Evolutionary conservation across 1,284 basidiomycete genomes (phyloP).

Genomic region (Limonomyces culmigenus): DNA sequence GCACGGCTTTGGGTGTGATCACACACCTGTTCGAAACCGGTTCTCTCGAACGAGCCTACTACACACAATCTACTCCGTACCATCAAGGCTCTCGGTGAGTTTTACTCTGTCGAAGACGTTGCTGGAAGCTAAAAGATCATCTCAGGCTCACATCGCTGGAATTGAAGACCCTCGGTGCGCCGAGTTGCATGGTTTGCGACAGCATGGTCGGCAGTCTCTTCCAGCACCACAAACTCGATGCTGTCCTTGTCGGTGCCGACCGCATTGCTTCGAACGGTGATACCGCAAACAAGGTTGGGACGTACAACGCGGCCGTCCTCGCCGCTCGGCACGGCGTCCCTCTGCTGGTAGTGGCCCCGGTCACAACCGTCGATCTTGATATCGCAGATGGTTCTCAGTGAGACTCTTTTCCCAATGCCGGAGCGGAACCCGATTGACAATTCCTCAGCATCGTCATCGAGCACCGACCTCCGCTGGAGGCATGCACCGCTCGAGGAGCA

Average conservation of each 20-base stretch:
- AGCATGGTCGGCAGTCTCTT: constrained; percentile 89
- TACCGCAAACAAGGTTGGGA: constrained; percentile 90
- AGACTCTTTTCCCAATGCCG: too few species aligned
- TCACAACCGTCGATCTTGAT: constrained; percentile 76
- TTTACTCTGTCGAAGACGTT: too few species aligned
- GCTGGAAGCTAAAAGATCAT: too few species aligned
- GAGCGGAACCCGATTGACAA: too few species aligned
- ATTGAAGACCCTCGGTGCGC: constrained; percentile 64
- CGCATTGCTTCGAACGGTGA: constrained; percentile 82
- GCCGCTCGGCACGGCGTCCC: constrained; percentile 74
- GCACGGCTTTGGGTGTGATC: constrained; percentile 86
- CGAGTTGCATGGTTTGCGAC: constrained; percentile 87
- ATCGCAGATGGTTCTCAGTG: constrained; percentile 58
- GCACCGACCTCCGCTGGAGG: constrained; percentile 73
- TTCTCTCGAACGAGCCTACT: constrained; percentile 68
- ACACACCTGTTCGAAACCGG: constrained; percentile 69
- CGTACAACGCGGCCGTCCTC: constrained; percentile 80
- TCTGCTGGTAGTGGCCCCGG: constrained; percentile 81
- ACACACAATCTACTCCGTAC: constrained; percentile 85
- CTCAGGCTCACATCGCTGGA: constrained; percentile 75
- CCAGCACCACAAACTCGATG: constrained; percentile 74
- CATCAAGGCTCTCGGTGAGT: constrained; percentile 70
- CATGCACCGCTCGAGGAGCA: constrained; percentile 71
- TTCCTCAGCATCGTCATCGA: constrained; percentile 73
- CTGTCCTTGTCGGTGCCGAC: constrained; percentile 76